Evolutionary conservation across 495 filamentous ascomycete genomes (phyloP).

Genomic region (Xylaria telfairii): DNA sequence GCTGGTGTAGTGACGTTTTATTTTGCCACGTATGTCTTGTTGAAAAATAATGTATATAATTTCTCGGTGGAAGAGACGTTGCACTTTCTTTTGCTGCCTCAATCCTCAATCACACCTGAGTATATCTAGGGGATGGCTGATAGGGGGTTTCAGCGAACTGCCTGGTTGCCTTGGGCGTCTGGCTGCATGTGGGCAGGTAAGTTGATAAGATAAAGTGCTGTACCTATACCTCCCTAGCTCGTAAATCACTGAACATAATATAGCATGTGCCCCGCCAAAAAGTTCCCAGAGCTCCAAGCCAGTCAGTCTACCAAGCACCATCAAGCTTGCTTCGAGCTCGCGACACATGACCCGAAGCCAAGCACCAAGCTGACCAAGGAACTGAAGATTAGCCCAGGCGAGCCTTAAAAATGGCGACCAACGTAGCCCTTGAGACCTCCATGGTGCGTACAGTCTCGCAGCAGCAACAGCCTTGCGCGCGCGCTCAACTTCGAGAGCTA

Average conservation of each 20-base stretch:
- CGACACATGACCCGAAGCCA: not conserved
- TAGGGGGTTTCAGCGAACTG: not conserved
- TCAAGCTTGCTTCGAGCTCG: not conserved
- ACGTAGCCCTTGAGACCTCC: conserved; percentile 78
- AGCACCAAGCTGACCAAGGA: not conserved
- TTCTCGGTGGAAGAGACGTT: not conserved
- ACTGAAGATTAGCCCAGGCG: not conserved
- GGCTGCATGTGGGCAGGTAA: not conserved
- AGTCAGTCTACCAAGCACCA: conserved; percentile 4
- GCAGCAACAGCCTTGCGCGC: not conserved
- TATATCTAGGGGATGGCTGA: no score
- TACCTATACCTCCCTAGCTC: no score
- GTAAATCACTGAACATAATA: not conserved
- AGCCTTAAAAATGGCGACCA: conserved; percentile 67
- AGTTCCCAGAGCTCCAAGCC: conserved; percentile 10
- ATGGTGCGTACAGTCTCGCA: conserved; percentile 63
- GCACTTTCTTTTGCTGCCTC: not conserved
- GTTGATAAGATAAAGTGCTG: not conserved
- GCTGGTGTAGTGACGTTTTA: not conserved
- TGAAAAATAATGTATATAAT: not conserved
- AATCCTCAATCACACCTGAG: not conserved
- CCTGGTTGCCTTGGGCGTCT: not conserved
- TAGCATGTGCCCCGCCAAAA: conserved; percentile 26
- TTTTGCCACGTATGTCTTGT: conserved; percentile 1
- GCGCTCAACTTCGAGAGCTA: not conserved